phyloP scores from a whole-genome alignment of 129 eudicot species.

The Artemisia argyi region DNA sequence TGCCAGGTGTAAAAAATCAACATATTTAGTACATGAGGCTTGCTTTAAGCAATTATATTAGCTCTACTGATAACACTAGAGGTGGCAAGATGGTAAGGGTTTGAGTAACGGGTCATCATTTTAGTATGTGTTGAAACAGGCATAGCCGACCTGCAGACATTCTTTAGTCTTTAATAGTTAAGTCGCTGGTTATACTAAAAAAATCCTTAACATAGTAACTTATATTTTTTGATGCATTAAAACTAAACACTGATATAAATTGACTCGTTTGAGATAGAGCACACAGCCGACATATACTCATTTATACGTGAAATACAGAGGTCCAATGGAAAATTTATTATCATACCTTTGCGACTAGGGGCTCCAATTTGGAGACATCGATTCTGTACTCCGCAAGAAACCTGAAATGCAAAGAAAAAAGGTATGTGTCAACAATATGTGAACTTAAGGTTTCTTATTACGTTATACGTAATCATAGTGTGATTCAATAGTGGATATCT shows the following conservation, averaged over 20 bases:
- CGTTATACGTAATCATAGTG: background rate
- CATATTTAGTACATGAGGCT: background rate
- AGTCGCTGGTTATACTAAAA: too few species aligned
- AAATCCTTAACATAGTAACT: background rate
- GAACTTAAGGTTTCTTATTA: background rate
- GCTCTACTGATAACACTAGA: background rate
- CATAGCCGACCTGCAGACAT: background rate
- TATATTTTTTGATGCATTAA: background rate
- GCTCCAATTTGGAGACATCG: slow-evolving; percentile 92
- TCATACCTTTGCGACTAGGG: slow-evolving; percentile 94
- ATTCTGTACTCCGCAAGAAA: slow-evolving; percentile 80
- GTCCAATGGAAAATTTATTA: background rate
- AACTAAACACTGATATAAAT: background rate
- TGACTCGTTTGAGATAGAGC: background rate
- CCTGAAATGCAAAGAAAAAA: slow-evolving; percentile 38
- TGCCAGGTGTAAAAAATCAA: slow-evolving; percentile 29
- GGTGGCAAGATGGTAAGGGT: background rate
- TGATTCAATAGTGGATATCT: background rate
- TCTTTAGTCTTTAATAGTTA: background rate
- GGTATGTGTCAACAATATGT: background rate
- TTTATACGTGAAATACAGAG: background rate
- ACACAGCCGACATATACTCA: background rate
- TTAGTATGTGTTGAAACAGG: background rate
- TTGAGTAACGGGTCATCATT: background rate
- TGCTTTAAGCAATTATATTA: background rate